A percentile compares a stretch with the other conserved stretches of the same genome.
These are phyloP conservation scores for Botrytis medusae DNA, from an alignment of 2,329 filamentous ascomycete species.

Conservation along the genomic window DNA sequence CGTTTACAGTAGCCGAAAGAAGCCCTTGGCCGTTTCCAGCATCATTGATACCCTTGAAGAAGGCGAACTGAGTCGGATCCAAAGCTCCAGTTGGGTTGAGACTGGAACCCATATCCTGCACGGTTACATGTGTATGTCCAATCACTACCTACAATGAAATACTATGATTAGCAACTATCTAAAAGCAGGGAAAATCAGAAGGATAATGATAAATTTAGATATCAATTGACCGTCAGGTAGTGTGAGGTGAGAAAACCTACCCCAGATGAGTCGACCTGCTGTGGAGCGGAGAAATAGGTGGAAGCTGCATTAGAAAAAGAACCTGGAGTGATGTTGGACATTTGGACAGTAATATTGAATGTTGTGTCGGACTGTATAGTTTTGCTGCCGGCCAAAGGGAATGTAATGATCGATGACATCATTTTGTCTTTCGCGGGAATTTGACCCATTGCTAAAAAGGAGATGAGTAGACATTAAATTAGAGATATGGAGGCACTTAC, in stretches of 20 bases:
- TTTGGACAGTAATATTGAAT: slow-evolving; percentile 42
- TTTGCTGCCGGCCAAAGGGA: slow-evolving; percentile 32
- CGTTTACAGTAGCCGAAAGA: slow-evolving; percentile 42
- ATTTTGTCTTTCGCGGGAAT: slow-evolving; percentile 39
- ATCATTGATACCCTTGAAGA: slow-evolving; percentile 48
- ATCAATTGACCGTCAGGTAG: background rate
- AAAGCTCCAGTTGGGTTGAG: slow-evolving; percentile 38
- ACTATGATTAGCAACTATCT: background rate
- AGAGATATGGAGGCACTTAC: slow-evolving; percentile 25
- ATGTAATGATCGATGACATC: slow-evolving; percentile 38
- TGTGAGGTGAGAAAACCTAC: background rate
- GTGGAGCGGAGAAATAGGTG: slow-evolving; percentile 45
- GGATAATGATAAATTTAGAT: too few species aligned
- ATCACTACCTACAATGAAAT: slow-evolving; percentile 34
- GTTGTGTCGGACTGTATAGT: slow-evolving; percentile 27
- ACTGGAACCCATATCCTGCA: slow-evolving; percentile 41
- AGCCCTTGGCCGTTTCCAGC: slow-evolving; percentile 43
- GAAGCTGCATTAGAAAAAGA: slow-evolving; percentile 43
- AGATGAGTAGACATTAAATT: background rate
- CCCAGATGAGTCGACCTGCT: slow-evolving; percentile 29
- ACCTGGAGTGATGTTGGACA: slow-evolving; percentile 41
- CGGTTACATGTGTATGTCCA: slow-evolving; percentile 44
- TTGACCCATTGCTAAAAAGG: slow-evolving; percentile 38
- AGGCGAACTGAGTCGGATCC: slow-evolving; percentile 41
- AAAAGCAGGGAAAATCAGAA: background rate